Base-by-base conservation (phyloP, 805 yeast species). In the Priceomyces medius region DNA sequence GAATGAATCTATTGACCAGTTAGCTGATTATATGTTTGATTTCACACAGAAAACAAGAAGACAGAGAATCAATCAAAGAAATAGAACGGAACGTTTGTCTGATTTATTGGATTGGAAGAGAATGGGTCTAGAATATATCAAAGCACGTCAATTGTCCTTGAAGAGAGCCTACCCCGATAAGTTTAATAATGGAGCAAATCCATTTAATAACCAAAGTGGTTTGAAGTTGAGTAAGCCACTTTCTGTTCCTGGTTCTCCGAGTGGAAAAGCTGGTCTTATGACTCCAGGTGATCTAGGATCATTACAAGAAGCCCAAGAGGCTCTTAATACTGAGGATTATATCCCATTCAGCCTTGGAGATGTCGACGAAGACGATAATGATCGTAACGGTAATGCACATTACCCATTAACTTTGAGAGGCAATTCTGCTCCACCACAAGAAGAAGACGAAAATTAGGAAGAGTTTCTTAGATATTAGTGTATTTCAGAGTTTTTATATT, bases 211-310 rank as follows among this genome's bases (percentile, higher is more conserved):
- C 47, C 60, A 65, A 27, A 66, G 73, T 38, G 74, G 73, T 52
- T 61, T 82, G 54, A 91, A 90, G 64, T 79, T 91, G 45, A 81
- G 96, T 5, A 78, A 97, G 57, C 98, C 98, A 13, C 72, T 91
- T 49, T 85, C 95, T 46, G 97, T 88, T n/a, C 98, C 98, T 1
- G 98, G 97, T 2, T 90, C 97, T 4, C 98, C 99, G 46, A 74
- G 90, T 43, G 88, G 80, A 47, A 73, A 74, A 54, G 63, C 80
- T 10, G 82, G 85, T 13, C 70, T 83, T 52, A 91, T 89, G 96
- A 91, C 99, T 2, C 99, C 99, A 0, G 99, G 99, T 29, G 99
- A 91, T 61, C 76, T 91, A 48, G 99, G 98, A n/a, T 83, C 96
- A 3, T 73, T 93, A 55, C 97, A 90, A 61, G 99, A 91, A 60